Evolutionary conservation across 2,329 filamentous ascomycete genomes (phyloP).

Genomic region (Xylariaceae sp.): DNA sequence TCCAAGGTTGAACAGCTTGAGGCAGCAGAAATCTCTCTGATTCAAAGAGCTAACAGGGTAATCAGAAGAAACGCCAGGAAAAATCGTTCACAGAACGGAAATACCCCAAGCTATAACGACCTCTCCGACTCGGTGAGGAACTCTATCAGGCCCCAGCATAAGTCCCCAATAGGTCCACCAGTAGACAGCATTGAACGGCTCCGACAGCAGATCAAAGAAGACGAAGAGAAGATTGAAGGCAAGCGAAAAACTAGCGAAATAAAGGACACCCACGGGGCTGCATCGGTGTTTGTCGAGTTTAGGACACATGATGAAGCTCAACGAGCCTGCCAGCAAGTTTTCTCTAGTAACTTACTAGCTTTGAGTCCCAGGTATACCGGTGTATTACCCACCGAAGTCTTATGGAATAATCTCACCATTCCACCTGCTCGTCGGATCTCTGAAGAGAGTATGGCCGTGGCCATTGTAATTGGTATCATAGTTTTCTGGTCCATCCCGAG

Average conservation of each 20-base stretch:
- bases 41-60: slow-evolving; percentile 70
- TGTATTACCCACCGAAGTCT: slow-evolving; percentile 76
- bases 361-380: slow-evolving; percentile 47
- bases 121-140: slow-evolving; percentile 31
- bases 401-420: slow-evolving; percentile 77
- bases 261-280: slow-evolving; percentile 38
- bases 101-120: slow-evolving; percentile 16
- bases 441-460: slow-evolving; percentile 58
- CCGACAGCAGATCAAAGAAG: slow-evolving; percentile 62
- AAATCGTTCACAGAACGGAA: slow-evolving; percentile 4
- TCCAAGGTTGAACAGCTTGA: slow-evolving; percentile 78
- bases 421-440: slow-evolving; percentile 37
- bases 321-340: slow-evolving; percentile 68
- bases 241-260: slow-evolving; percentile 37
- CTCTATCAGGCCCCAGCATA: slow-evolving; percentile 51
- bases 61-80: slow-evolving; percentile 51
- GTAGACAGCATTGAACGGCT: slow-evolving; percentile 90
- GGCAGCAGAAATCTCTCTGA: slow-evolving; percentile 77
- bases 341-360: slow-evolving; percentile 28
- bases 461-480: slow-evolving; percentile 71
- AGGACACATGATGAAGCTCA: slow-evolving; percentile 81
- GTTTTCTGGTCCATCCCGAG: slow-evolving; percentile 83
- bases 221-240: slow-evolving; percentile 43
- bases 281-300: slow-evolving; percentile 94
- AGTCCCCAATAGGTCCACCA: slow-evolving; percentile 68